phyloP scores from a whole-genome alignment of 352 stramenopile species.

The Globisporangium splendens region DNA sequence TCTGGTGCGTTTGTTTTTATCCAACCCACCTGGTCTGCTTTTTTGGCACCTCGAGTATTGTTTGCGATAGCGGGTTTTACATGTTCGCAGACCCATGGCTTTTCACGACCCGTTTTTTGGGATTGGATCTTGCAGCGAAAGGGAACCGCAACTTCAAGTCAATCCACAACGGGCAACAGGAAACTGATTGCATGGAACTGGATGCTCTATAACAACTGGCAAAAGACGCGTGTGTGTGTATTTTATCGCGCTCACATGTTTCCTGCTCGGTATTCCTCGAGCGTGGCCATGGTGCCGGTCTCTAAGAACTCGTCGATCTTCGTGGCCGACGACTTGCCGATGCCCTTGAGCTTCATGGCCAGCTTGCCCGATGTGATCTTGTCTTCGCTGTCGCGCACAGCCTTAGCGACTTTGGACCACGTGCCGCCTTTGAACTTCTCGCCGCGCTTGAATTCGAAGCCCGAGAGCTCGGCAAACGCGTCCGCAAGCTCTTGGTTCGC shows the following conservation, averaged over 20 bases:
- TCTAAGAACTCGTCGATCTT: conserved; percentile 89
- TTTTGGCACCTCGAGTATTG: too few species aligned
- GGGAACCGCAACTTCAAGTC: too few species aligned
- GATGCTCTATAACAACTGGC: too few species aligned
- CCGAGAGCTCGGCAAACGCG: conserved; percentile 77
- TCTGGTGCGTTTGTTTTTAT: too few species aligned
- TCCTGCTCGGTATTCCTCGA: conserved; percentile 82
- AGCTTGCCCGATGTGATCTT: conserved; percentile 72
- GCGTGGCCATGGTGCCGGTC: conserved; percentile 67
- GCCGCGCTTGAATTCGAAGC: conserved; percentile 86
- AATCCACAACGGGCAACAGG: too few species aligned
- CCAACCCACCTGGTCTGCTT: too few species aligned
- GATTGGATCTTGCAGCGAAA: too few species aligned
- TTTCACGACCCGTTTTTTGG: too few species aligned
- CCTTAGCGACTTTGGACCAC: conserved; percentile 86
- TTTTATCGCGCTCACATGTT: conserved; percentile 50
- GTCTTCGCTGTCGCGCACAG: conserved; percentile 66
- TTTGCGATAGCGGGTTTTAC: too few species aligned
- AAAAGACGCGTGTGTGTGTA: too few species aligned
- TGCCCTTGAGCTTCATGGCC: conserved; percentile 77
- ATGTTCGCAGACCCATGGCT: too few species aligned
- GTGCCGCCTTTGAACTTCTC: conserved; percentile 85
- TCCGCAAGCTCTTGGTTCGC: conserved; percentile 73
- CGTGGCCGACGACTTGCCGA: conserved; percentile 72
- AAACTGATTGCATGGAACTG: too few species aligned